Evolutionary conservation across 139 green algal species (phyloP).

Genomic region (Tetradesmus obliquus): DNA sequence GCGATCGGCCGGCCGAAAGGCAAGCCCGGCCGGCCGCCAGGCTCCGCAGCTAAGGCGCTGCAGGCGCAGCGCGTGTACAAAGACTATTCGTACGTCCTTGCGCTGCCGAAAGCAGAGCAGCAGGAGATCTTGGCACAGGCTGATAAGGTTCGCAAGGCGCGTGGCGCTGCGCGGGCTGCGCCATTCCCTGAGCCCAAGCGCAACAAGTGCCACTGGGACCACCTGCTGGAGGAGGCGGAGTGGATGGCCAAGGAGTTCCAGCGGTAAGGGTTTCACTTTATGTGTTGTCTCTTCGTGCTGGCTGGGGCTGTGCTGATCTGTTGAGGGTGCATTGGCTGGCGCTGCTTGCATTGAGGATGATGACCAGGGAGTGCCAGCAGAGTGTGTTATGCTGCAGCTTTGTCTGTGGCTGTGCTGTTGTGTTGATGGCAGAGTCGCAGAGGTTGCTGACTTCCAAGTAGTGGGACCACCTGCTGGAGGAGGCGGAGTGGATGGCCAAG

Average conservation of each 20-base stretch:
- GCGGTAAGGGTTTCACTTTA: slow-evolving; percentile 51
- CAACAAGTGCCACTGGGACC: slow-evolving; percentile 91
- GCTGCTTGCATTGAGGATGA: too few species aligned
- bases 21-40: neutral
- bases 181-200: slow-evolving; percentile 42
- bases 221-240: slow-evolving; percentile 95
- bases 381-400: neutral
- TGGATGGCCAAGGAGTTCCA: slow-evolving; percentile 96
- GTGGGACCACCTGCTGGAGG: slow-evolving; percentile 95
- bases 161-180: slow-evolving; percentile 5
- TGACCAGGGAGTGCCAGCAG: too few species aligned
- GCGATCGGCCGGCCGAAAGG: neutral
- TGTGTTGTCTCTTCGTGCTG: too few species aligned
- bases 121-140: neutral
- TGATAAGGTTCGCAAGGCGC: slow-evolving; percentile 14
- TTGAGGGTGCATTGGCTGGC: too few species aligned
- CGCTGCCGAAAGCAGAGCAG: slow-evolving; percentile 2
- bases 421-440: too few species aligned
- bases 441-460: too few species aligned
- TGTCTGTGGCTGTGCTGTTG: neutral
- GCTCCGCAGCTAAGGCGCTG: neutral
- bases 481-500: slow-evolving; percentile 97
- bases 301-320: too few species aligned
- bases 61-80: neutral
- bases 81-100: neutral